These are phyloP conservation scores for Plantago elongata DNA, from an alignment of 257 asterid genomes.

Conservation along the genomic window DNA sequence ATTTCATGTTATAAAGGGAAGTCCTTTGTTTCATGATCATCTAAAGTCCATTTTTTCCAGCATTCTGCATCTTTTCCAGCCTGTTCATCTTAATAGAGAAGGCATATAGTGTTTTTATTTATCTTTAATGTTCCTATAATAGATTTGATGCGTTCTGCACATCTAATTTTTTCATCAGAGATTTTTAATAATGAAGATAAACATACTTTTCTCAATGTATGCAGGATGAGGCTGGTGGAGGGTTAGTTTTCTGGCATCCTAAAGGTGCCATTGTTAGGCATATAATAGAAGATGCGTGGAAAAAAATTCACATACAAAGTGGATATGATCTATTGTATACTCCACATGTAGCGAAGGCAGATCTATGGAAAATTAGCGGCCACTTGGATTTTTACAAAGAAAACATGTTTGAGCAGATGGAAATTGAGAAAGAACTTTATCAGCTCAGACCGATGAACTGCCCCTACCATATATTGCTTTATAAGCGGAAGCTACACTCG, in stretches of 20 bases:
- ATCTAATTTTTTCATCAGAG: too few species aligned
- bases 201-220: slow-evolving; percentile 22
- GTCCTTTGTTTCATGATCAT: too few species aligned
- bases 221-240: slow-evolving; percentile 99
- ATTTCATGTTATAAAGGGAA: background rate
- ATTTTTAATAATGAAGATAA: background rate
- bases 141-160: too few species aligned
- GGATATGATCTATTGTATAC: slow-evolving; percentile 94
- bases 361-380: slow-evolving; percentile 95
- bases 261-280: slow-evolving; percentile 88
- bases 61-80: too few species aligned
- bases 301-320: slow-evolving; percentile 57
- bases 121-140: too few species aligned
- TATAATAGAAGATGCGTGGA: slow-evolving; percentile 92
- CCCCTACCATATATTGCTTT: slow-evolving; percentile 91
- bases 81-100: too few species aligned
- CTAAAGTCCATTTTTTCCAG: too few species aligned
- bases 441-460: slow-evolving; percentile 99
- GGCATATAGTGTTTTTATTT: too few species aligned
- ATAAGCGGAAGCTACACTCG: slow-evolving; percentile 70
- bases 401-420: slow-evolving; percentile 93
- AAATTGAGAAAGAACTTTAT: slow-evolving; percentile 82
- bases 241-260: slow-evolving; percentile 98
- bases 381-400: slow-evolving; percentile 92
- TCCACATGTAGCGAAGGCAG: slow-evolving; percentile 95